Evolutionary conservation across 2,329 filamentous ascomycete species (phyloP).

Genomic region (Diaporthe humulicola): DNA sequence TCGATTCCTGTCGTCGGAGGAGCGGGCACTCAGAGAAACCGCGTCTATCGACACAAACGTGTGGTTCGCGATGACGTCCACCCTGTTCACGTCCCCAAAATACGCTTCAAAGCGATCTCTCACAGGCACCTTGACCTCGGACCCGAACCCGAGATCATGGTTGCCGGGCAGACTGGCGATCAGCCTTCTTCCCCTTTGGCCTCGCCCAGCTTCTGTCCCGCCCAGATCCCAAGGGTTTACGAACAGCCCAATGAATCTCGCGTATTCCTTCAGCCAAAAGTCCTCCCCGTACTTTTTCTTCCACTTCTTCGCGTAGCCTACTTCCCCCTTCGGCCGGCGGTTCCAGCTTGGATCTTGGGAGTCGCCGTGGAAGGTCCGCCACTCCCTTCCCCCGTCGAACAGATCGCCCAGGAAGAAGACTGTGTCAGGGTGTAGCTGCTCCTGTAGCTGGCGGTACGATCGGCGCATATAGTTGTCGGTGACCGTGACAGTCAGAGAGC

Average conservation of each 20-base stretch:
- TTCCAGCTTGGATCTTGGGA: constrained; percentile 72
- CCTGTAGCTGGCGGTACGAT: constrained; percentile 84
- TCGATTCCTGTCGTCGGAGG: constrained; percentile 63
- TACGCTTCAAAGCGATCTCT: constrained; percentile 87
- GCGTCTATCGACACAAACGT: constrained; percentile 93
- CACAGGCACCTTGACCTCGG: constrained; percentile 84
- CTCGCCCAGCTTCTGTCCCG: constrained; percentile 65
- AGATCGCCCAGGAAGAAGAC: constrained; percentile 93
- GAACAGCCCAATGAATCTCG: constrained; percentile 89
- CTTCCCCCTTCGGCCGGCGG: constrained; percentile 65
- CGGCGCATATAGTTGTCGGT: constrained; percentile 93
- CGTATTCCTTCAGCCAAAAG: constrained; percentile 90
- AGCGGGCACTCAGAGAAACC: constrained; percentile 84
- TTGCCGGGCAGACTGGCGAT: constrained; percentile 92
- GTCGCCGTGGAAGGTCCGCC: constrained; percentile 78
- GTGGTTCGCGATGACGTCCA: constrained; percentile 94
- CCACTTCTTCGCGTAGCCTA: constrained; percentile 72
- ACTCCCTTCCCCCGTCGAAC: constrained; percentile 96
- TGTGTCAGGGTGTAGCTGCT: constrained; percentile 83
- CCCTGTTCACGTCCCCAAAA: constrained; percentile 91
- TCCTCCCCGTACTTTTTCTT: constrained; percentile 81
- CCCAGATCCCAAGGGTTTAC: constrained; percentile 75
- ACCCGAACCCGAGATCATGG: constrained; percentile 93
- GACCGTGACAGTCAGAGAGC: constrained; percentile 67
- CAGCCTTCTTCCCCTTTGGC: constrained; percentile 79